Evolutionary conservation across 805 yeast species (phyloP), one percentile per base, ranked within the genome.

Genomic region (Sugiyamaella valdiviana): DNA sequence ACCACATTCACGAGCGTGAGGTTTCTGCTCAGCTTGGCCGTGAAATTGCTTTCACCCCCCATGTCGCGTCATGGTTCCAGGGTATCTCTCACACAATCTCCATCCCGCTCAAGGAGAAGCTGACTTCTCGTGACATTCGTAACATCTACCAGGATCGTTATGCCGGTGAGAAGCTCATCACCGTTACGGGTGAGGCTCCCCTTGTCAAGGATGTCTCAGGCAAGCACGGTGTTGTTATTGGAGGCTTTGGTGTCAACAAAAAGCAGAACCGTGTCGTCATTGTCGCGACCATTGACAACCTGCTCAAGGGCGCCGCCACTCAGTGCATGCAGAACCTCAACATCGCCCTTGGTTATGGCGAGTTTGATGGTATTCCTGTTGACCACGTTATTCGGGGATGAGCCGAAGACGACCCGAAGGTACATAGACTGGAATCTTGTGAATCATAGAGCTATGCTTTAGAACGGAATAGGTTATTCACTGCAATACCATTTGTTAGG

Each of bases 61-160:
- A 93, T 63, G 99, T 93, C 51, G 99, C 97, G 2, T 95, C 85
- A 66, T 93, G 99, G 99, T 93, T 93, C 80, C 98, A 95, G 71
- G 99, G 99, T 59, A 93, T 93, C 57, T 77, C 96, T 1, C 85
- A 85, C 61, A 91, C 99, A 17, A 83, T 93, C 48, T 82, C 88
- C 38, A 85, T 93, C 51, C 99, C 99, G 45, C 77, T 93, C 62
- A 58, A 58, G 41, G 74, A 79, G 46, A 72, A 75, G 37, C 70
- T 90, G 55, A 78, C 91, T 6, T 76, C 93, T 9, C 80, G 95
- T 64, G 95, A 88, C 50, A 77, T 89, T 55, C 79, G 95, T 69
- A 78, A 83, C 64, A 68, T 91, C 52, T 93, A 85, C 72, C 91
- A 86, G 68, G 95, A 89, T 32, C 78, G 89, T 63, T 93, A 87